phyloP scores from a whole-genome alignment of 2,329 filamentous ascomycete genomes.

The Claviceps cyperi region DNA sequence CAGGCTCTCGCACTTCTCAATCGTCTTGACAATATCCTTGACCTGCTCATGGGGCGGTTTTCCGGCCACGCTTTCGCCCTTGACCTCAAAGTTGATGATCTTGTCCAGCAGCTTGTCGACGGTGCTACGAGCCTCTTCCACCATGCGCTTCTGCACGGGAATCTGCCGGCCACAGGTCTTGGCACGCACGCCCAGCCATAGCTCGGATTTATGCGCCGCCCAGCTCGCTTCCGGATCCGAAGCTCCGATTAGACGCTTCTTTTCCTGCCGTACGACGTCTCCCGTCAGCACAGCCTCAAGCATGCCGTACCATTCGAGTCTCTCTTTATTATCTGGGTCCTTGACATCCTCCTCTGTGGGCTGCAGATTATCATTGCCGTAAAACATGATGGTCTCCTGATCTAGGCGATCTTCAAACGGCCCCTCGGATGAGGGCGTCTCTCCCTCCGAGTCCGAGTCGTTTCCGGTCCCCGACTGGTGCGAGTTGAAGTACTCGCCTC shows the following conservation, averaged over 20 bases:
- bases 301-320: conserved; percentile 97
- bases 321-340: conserved; percentile 75
- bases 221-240: conserved; percentile 42
- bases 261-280: conserved; percentile 95
- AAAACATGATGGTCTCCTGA: conserved; percentile 84
- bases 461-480: conserved; percentile 39
- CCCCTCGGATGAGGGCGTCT: conserved; percentile 73
- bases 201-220: conserved; percentile 57
- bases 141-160: conserved; percentile 69
- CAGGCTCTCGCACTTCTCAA: conserved; percentile 74
- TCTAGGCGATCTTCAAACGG: conserved; percentile 80
- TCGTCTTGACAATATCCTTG: conserved; percentile 74
- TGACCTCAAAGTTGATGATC: conserved; percentile 86
- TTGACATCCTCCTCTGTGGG: conserved; percentile 81
- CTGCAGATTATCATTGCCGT: conserved; percentile 77
- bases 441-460: conserved; percentile 80
- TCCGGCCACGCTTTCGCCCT: conserved; percentile 81
- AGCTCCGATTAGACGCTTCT: conserved; percentile 81
- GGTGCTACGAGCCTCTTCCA: conserved; percentile 67
- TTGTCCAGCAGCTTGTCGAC: conserved; percentile 68
- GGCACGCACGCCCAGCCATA: conserved; percentile 82
- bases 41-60: conserved; percentile 83
- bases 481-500: conserved; percentile 54
- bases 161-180: conserved; percentile 72
- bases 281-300: conserved; percentile 87